phyloP scores from a whole-genome alignment of 2,329 filamentous ascomycete genomes.

The Aspergillus udagawae region DNA sequence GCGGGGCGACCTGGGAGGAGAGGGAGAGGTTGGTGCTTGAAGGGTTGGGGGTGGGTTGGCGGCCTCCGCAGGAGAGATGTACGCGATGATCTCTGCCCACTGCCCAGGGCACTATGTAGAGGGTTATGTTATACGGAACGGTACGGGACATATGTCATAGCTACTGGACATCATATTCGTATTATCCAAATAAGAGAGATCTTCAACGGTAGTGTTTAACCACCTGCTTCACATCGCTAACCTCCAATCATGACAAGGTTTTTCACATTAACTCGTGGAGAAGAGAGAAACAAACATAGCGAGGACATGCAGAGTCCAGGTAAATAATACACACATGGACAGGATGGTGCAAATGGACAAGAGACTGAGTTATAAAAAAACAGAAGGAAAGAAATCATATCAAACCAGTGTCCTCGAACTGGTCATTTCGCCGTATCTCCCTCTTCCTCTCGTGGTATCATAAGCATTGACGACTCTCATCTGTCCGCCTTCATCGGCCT shows the following conservation, averaged over 20 bases:
- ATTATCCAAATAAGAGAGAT: background rate
- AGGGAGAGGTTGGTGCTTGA: slow-evolving; percentile 80
- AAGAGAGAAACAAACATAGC: background rate
- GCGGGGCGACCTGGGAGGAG: slow-evolving; percentile 56
- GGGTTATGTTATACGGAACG: no score
- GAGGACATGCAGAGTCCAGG: background rate
- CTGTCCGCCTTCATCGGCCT: slow-evolving; percentile 87
- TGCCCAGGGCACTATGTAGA: no score
- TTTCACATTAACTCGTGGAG: background rate
- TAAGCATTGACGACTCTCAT: slow-evolving; percentile 94
- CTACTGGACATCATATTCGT: no score
- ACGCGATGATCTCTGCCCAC: slow-evolving; percentile 50
- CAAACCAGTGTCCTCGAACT: slow-evolving; percentile 47
- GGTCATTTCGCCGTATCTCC: slow-evolving; percentile 92
- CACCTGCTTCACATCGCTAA: no score
- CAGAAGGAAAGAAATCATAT: background rate
- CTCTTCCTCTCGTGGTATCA: slow-evolving; percentile 89
- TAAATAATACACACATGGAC: background rate
- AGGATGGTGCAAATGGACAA: slow-evolving; percentile 2
- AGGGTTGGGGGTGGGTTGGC: slow-evolving; percentile 66
- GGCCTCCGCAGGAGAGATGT: slow-evolving; percentile 63
- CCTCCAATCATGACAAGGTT: no score
- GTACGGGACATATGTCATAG: no score
- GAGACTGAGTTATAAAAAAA: background rate
- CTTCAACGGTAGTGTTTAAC: no score